Evolutionary conservation across 148 eudicot genomes (phyloP).

Genomic region (Spergularia marina): DNA sequence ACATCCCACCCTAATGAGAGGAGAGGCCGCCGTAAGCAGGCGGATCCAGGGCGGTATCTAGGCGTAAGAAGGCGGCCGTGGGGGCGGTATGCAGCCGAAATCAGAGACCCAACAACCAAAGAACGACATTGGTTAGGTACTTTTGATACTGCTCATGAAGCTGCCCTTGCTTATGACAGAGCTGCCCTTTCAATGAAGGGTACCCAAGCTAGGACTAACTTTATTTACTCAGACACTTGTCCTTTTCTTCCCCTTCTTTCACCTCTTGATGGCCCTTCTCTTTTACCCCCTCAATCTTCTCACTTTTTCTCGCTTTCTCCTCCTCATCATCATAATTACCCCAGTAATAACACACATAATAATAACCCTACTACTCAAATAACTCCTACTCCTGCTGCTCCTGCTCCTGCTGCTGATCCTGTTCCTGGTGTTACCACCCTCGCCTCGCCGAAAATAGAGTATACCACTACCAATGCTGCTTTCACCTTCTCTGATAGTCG

Average conservation of each 20-base stretch:
- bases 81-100: slow-evolving; percentile 94
- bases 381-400: not conserved
- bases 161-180: slow-evolving; percentile 94
- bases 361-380: not conserved
- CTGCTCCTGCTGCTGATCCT: too few relatives aligned
- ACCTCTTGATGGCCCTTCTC: slow-evolving; percentile 36
- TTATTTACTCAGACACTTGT: slow-evolving; percentile 63
- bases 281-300: slow-evolving; percentile 8
- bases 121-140: slow-evolving; percentile 98
- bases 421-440: not conserved
- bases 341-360: not conserved
- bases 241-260: slow-evolving; percentile 41
- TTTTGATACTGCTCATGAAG: slow-evolving; percentile 96
- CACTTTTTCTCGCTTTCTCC: slow-evolving; percentile 26
- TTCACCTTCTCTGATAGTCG: slow-evolving; percentile 27
- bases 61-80: slow-evolving; percentile 88
- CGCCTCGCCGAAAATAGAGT: slow-evolving; percentile 27
- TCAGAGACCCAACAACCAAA: slow-evolving; percentile 89
- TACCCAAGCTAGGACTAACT: slow-evolving; percentile 88
- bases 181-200: slow-evolving; percentile 96
- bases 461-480: slow-evolving; percentile 26
- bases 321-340: not conserved
- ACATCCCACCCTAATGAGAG: slow-evolving; percentile 49
- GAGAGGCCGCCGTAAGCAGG: slow-evolving; percentile 57
- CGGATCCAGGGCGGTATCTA: slow-evolving; percentile 76